Conservation (phyloP, 2,329 filamentous ascomycete genomes). For the Aspergillus puulaauensis region DNA sequence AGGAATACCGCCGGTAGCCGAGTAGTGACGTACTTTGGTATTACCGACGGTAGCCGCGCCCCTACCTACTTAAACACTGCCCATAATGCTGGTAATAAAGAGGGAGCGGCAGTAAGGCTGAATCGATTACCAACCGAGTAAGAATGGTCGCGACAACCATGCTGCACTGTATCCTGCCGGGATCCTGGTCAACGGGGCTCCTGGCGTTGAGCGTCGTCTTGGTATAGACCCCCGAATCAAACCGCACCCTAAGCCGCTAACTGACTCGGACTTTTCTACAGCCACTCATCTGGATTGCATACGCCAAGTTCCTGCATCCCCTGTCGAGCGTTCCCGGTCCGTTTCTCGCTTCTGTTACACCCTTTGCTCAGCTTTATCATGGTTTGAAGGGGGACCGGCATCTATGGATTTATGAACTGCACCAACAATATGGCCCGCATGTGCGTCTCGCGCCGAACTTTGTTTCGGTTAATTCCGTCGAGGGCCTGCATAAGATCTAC, state of each 20-base stretch:
- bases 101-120: not conserved
- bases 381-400: conserved; percentile 74
- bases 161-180: not conserved
- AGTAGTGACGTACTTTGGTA: not conserved
- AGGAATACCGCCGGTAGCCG: conserved; percentile 3
- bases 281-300: conserved; percentile 24
- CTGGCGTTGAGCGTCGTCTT: not conserved
- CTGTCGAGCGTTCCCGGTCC: conserved; percentile 33
- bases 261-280: not conserved
- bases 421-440: conserved; percentile 66
- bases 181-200: not conserved
- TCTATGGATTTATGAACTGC: conserved; percentile 68
- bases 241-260: not conserved
- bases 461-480: conserved; percentile 72
- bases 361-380: conserved; percentile 66
- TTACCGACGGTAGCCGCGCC: not conserved
- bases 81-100: not conserved
- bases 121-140: not conserved
- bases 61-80: not conserved
- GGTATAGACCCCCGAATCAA: not conserved
- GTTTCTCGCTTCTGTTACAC: conserved; percentile 30
- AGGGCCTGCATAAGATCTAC: conserved; percentile 50
- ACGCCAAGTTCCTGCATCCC: conserved; percentile 38
- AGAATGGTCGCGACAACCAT: not conserved
- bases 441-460: conserved; percentile 79